Evolutionary conservation across 345 rosid genomes (phyloP), one percentile per base, ranked within the genome.

Genomic region (Erodium maritimum): DNA sequence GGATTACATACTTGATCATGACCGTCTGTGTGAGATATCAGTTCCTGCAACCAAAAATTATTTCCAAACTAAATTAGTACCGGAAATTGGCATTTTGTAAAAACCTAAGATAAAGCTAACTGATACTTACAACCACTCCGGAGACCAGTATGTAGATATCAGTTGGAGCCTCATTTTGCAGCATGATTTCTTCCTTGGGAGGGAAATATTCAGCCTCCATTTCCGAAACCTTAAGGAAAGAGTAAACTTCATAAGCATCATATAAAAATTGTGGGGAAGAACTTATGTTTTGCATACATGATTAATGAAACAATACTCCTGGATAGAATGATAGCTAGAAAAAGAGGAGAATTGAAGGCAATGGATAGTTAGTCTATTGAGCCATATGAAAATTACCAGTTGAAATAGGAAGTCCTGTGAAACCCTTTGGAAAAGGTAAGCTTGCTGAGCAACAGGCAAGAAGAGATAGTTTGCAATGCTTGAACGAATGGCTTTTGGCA

Each of bases 171-270:
- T 91, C 95, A 19, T 87, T 79, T 65, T 82, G 81, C 78, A 86
- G 76, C 50, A 88, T 74, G 24, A 88, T 68, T 18, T 88, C 86
- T 72, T 84, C 90, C 73, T 69, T 86, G 42, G 98, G 98, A 52
- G 98, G 95, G 70, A 88, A 91, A 70, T 88, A 91, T 72, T 88
- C 96, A 0, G 98, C 95, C 45, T 91, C 98, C 79, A 86, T 77
- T 63, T 88, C 96, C 33, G 89, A 73, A 67, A 86, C 95, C 97
- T 91, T 55, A 19, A 33, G 55, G 19, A 60, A 69, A 65, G 34
- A 65, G 34, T 16, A 60, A 42, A 69, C 42, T 55, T 50, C 55
- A 19, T 60, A 33, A 77, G 56, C 56, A 64, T 66, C 23, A 57
- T 24, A 57, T 54, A 57, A 3, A 66, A 48, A 52, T 46, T 17